Evolutionary conservation across 495 filamentous ascomycete genomes (phyloP).

Genomic region (Sordaria brevicollis): DNA sequence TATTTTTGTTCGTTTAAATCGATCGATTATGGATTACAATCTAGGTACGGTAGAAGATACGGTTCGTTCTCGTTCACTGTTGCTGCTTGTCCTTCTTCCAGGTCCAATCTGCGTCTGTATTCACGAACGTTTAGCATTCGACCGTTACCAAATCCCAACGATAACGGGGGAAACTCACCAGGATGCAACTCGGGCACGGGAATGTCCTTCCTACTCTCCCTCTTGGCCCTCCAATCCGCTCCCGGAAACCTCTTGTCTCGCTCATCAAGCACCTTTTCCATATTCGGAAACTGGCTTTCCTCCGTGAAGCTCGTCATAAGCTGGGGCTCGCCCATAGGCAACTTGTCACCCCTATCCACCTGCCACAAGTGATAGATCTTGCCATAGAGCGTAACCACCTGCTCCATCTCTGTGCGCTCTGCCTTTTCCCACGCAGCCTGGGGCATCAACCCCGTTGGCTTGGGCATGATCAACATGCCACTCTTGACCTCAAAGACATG

Average conservation of each 20-base stretch:
- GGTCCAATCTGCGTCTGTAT: slow-evolving; percentile 8
- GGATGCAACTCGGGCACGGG: slow-evolving; percentile 46
- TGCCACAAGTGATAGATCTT: slow-evolving; percentile 91
- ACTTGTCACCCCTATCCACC: slow-evolving; percentile 63
- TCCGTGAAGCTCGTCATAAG: slow-evolving; percentile 68
- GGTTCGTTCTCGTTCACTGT: not conserved
- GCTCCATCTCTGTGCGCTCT: slow-evolving; percentile 71
- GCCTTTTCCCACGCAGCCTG: slow-evolving; percentile 61
- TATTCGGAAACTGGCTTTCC: slow-evolving; percentile 44
- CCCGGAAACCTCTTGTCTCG: slow-evolving; percentile 55
- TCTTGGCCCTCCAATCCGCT: slow-evolving; percentile 50
- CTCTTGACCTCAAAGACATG: slow-evolving; percentile 84
- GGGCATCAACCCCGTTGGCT: slow-evolving; percentile 37
- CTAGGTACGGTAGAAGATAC: not conserved
- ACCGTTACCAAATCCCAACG: not conserved
- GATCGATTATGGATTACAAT: not conserved
- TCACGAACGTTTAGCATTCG: not conserved
- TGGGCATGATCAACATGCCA: slow-evolving; percentile 79
- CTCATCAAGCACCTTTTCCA: slow-evolving; percentile 49
- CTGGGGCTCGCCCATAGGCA: slow-evolving; percentile 65
- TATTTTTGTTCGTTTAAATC: not conserved
- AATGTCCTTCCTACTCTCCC: slow-evolving; percentile 51
- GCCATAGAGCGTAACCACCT: slow-evolving; percentile 64
- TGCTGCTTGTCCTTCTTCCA: slow-evolving; percentile 6
- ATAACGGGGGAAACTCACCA: slow-evolving; percentile 27